Evolutionary conservation across 2,329 filamentous ascomycete species (phyloP), one percentile per base, ranked within the genome.

Genomic region (Thielaviopsis populi): DNA sequence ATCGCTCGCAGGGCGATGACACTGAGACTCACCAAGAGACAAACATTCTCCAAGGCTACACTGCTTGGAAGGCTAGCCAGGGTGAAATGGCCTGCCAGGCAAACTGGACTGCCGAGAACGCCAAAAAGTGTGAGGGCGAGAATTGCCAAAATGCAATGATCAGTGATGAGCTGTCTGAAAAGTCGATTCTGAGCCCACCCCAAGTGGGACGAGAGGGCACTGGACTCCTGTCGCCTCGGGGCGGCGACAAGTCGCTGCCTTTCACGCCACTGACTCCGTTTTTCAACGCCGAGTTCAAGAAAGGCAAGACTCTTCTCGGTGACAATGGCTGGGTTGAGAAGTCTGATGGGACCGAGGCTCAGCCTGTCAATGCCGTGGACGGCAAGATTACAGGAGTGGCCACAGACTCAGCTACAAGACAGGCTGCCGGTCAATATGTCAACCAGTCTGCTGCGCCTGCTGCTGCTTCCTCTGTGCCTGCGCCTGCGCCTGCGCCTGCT

Each of bases 301-400:
- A 71, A 59, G 75, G 75, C 43, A 83, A 83, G 73, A 77, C 73
- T 2, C 70, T 84, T 70, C 78, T 83, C 65, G 81, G 81, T 2
- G 72, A 78, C 2, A 77, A 80, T 59, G 82, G 82, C 24, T 84
- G 81, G 81, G 74, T 83, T 1, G 80, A 83, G 69, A 74, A 75
- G 17, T 78, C 74, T 1, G 71, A 70, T 5, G 65, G 65, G 13
- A 42, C 22, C 10, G 42, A 48, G 30, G 41, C 37, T 42, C 40
- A 54, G 24, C 6, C 10, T n/a, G 2, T 27, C 13, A 24, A 40
- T 22, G 8, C 24, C 37, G 27, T 22, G 13, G 33, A 27, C 10
- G n/a, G 27, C n/a, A 41, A 56, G 30, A 3, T 5, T 22, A 7
- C 10, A 17, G 17, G 53, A 1, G 27, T 10, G n/a, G n/a, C 8